Evolutionary conservation across 2,329 filamentous ascomycete genomes (phyloP).

Genomic region (Ceratocystis harringtonii): DNA sequence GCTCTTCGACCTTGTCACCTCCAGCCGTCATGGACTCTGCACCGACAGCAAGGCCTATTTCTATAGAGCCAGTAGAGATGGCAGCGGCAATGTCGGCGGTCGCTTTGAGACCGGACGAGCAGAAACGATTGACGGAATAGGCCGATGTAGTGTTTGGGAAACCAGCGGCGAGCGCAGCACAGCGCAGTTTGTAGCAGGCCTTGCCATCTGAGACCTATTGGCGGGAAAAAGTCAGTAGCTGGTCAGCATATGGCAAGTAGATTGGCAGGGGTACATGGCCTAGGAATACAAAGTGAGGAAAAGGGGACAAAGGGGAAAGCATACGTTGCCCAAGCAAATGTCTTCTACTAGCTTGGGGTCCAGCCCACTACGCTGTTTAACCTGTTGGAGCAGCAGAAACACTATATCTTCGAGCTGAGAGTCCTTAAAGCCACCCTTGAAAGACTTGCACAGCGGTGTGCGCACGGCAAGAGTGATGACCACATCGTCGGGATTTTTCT

Average conservation of each 20-base stretch:
- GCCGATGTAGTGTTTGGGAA: slow-evolving; percentile 81
- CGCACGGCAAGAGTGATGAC: slow-evolving; percentile 89
- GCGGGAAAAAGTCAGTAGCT: neutral
- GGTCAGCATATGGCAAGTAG: no score
- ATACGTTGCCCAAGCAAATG: slow-evolving; percentile 80
- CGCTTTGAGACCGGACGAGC: slow-evolving; percentile 88
- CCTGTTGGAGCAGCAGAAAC: slow-evolving; percentile 66
- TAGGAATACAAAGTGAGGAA: neutral
- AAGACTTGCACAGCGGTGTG: slow-evolving; percentile 74
- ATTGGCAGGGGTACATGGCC: neutral
- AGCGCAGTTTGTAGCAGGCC: slow-evolving; percentile 80
- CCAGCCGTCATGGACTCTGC: slow-evolving; percentile 75
- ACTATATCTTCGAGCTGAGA: slow-evolving; percentile 76
- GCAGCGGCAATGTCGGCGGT: slow-evolving; percentile 88
- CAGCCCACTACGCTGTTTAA: slow-evolving; percentile 55
- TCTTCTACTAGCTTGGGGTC: slow-evolving; percentile 76
- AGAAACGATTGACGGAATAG: slow-evolving; percentile 85
- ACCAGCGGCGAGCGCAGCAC: slow-evolving; percentile 68
- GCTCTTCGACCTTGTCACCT: slow-evolving; percentile 38
- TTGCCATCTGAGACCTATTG: slow-evolving; percentile 63
- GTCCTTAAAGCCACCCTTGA: slow-evolving; percentile 92
- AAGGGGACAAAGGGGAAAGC: slow-evolving; percentile 22
- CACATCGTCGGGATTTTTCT: slow-evolving; percentile 89
- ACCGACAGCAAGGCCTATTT: slow-evolving; percentile 74
- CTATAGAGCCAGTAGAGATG: slow-evolving; percentile 66